These are phyloP conservation scores for Aurifilum marmelostoma DNA, from an alignment of 2,329 filamentous ascomycete species.

Conservation along the genomic window DNA sequence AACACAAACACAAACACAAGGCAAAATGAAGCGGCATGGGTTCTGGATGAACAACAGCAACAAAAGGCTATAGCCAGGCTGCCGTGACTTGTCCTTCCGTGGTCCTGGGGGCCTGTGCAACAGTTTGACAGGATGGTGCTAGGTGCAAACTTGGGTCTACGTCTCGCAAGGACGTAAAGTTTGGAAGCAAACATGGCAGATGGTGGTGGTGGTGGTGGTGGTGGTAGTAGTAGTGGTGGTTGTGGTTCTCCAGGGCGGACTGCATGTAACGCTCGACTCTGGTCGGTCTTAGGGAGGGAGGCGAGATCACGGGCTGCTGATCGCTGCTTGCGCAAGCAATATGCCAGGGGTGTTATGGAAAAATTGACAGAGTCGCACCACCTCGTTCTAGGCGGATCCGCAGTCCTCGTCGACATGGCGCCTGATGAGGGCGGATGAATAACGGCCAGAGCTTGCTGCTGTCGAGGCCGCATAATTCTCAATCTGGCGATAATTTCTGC, in stretches of 20 bases:
- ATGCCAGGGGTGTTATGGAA: conserved; percentile 3
- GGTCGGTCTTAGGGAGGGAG: background rate
- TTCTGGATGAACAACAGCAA: conserved; percentile 23
- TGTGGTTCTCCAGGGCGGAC: background rate
- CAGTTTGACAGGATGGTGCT: conserved; percentile 19
- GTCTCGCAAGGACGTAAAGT: conserved; percentile 4
- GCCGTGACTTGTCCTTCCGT: conserved; percentile 23
- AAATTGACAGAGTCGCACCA: conserved; percentile 4
- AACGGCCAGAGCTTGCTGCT: background rate
- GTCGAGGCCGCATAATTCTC: background rate
- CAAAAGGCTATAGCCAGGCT: conserved; percentile 21
- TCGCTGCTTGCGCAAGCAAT: conserved; percentile 2
- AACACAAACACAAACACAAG: conserved; percentile 31
- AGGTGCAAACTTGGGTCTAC: conserved; percentile 23
- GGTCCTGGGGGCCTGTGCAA: conserved; percentile 26
- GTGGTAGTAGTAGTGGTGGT: background rate
- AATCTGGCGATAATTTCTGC: background rate
- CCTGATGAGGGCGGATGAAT: background rate
- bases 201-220: background rate
- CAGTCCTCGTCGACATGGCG: background rate
- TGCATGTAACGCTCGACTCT: background rate
- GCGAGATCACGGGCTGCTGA: conserved; percentile 3
- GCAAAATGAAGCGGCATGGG: conserved; percentile 27
- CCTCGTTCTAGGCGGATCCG: background rate
- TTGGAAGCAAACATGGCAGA: conserved; percentile 10